Percentiles rank a stretch among this genome's conserved stretches.
These are phyloP conservation scores for Pyrenophora seminiperda DNA, from an alignment of 2,329 filamentous ascomycete genomes.

Conservation along the genomic window DNA sequence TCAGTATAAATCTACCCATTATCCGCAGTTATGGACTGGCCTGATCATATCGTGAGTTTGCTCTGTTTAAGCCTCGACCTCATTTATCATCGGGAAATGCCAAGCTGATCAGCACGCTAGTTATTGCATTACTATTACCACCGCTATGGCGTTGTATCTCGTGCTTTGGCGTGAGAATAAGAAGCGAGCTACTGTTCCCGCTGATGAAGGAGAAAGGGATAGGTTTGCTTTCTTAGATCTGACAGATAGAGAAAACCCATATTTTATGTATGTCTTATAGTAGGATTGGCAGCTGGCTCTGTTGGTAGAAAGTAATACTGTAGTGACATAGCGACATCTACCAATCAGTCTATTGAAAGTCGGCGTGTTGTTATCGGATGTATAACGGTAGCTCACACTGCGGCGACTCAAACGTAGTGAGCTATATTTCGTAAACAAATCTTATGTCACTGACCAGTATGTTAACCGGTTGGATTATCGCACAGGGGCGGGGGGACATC, in stretches of 20 bases:
- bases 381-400: no score
- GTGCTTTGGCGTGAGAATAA: conserved; percentile 57
- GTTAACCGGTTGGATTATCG: no score
- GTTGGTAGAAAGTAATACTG: not conserved
- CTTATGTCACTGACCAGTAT: no score
- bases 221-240: conserved; percentile 53
- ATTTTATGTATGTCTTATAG: conserved; percentile 60
- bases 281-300: not conserved
- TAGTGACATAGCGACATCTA: no score
- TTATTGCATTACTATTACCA: conserved; percentile 69
- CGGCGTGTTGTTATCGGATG: no score
- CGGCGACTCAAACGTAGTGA: no score
- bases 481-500: no score
- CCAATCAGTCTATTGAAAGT: no score
- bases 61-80: not conserved
- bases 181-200: conserved; percentile 57
- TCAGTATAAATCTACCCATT: conserved; percentile 68
- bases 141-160: conserved; percentile 62
- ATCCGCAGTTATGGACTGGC: conserved; percentile 72
- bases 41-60: conserved; percentile 63
- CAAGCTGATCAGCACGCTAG: conserved; percentile 28
- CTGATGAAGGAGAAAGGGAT: conserved; percentile 65
- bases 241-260: conserved; percentile 64
- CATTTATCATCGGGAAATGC: not conserved
- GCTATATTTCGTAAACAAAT: no score